Percentiles rank a stretch among this genome's conserved stretches.
These are phyloP conservation scores for Aphanocladium album DNA, from an alignment of 2,329 filamentous ascomycete species.

Conservation along the genomic window DNA sequence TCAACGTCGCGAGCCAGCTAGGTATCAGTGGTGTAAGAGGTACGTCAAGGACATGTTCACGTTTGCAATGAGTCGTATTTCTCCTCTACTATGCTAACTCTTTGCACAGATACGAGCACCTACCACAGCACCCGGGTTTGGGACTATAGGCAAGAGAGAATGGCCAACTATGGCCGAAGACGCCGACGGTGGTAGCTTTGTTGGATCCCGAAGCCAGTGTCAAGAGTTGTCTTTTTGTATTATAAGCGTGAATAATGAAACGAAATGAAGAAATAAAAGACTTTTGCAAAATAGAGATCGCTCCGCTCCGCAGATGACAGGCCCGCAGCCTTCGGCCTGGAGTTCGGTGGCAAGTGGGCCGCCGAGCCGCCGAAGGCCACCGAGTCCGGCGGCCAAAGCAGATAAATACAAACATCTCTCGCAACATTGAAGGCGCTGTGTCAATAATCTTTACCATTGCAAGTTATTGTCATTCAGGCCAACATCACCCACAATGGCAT, in stretches of 20 bases:
- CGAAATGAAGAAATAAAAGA: neutral
- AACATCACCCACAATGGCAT: slow-evolving; percentile 21
- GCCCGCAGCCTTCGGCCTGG: slow-evolving; percentile 14
- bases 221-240: neutral
- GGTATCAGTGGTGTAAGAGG: slow-evolving; percentile 51
- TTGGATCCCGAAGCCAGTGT: neutral
- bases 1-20: slow-evolving; percentile 57
- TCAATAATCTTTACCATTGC: too few relatives aligned
- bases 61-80: neutral
- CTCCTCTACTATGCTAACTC: neutral
- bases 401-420: neutral
- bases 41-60: slow-evolving; percentile 21
- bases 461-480: too few relatives aligned
- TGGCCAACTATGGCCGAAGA: neutral
- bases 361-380: slow-evolving; percentile 16
- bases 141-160: neutral
- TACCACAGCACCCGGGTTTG: neutral
- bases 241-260: neutral
- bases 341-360: slow-evolving; percentile 5
- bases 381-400: neutral
- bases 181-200: neutral
- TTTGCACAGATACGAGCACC: neutral
- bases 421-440: too few relatives aligned
- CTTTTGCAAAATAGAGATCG: neutral
- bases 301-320: slow-evolving; percentile 35